Conservation (phyloP, 805 yeast species). For the Nakazawaea wyomingensis region DNA sequence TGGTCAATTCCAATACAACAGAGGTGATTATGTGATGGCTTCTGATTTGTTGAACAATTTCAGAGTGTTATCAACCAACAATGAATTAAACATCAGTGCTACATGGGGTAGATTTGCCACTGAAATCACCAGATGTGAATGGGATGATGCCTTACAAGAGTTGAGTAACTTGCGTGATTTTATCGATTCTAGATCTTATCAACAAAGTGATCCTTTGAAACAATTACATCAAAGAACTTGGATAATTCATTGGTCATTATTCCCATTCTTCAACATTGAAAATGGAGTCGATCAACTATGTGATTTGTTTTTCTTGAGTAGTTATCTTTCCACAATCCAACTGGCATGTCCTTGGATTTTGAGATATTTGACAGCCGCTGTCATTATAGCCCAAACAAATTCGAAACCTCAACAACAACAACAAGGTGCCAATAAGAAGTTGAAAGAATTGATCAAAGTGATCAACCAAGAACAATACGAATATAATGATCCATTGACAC, state of each 20-base stretch:
- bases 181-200: slow-evolving; percentile 48
- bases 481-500: slow-evolving; percentile 59
- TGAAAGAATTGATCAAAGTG: slow-evolving; percentile 53
- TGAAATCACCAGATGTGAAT: slow-evolving; percentile 48
- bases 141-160: slow-evolving; percentile 50
- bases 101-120: slow-evolving; percentile 70
- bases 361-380: slow-evolving; percentile 62
- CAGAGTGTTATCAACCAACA: slow-evolving; percentile 47
- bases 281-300: slow-evolving; percentile 48
- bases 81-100: slow-evolving; percentile 45
- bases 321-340: slow-evolving; percentile 62
- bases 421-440: slow-evolving; percentile 40
- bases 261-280: slow-evolving; percentile 52
- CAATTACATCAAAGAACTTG: slow-evolving; percentile 63
- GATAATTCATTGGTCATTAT: slow-evolving; percentile 66
- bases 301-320: slow-evolving; percentile 54
- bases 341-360: slow-evolving; percentile 70
- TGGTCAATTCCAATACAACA: slow-evolving; percentile 58
- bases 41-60: slow-evolving; percentile 54
- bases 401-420: slow-evolving; percentile 24
- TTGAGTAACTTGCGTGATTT: slow-evolving; percentile 50
- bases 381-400: slow-evolving; percentile 30
- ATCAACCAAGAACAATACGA: slow-evolving; percentile 61
- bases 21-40: slow-evolving; percentile 58
- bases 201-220: slow-evolving; percentile 41